Base-by-base conservation (phyloP, 306 rosid genomes). In the Arachis stenosperma region DNA sequence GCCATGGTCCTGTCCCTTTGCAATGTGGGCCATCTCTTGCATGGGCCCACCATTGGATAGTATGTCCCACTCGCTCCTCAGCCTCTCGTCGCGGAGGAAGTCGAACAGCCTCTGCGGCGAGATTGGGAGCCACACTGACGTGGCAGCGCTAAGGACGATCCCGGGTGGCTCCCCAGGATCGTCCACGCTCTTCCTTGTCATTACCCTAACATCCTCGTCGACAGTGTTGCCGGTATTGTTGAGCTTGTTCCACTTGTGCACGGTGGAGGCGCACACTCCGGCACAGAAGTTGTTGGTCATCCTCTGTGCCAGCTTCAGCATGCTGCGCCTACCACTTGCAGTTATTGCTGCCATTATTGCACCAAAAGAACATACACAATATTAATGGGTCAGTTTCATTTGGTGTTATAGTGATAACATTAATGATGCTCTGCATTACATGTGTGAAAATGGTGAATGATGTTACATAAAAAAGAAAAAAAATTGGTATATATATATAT, bases 131-230 rank as follows among this genome's bases (percentile, higher is more conserved):
- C 98, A 94, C 1, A 94, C 97, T 0, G 98, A 91, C 0, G 97
- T 94, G 67, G 98, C 97, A 0, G 98, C 99, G 48, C 98, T 95
- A 13, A 95, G 60, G 9, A 95, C 99, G 0, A 95, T 81, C n/a
- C 99, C 99, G 0, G 99, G 96, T 0, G 99, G 99, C 87, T 95
- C 99, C 0, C 99, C 99, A 0, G 99, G 99, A 59, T 94, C 98
- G 37, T 91, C 96, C 0, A 94, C 83, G 54, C 99, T 95, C 86
- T 95, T 84, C 3, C 99, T 81, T 0, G 99, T 95, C 99, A 95
- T 95, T 5, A 91, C 97, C 11, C 98, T 84, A 5, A 95, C 97
- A 10, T 95, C 88, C 79, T 95, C 99, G 3, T 84, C 99, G 0
- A 91, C 91, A 1, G 84, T 91, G 0, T 90, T 88, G 0, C 95